phyloP scores from a whole-genome alignment of 1,284 basidiomycete genomes.

The Ganoderma sinense region DNA sequence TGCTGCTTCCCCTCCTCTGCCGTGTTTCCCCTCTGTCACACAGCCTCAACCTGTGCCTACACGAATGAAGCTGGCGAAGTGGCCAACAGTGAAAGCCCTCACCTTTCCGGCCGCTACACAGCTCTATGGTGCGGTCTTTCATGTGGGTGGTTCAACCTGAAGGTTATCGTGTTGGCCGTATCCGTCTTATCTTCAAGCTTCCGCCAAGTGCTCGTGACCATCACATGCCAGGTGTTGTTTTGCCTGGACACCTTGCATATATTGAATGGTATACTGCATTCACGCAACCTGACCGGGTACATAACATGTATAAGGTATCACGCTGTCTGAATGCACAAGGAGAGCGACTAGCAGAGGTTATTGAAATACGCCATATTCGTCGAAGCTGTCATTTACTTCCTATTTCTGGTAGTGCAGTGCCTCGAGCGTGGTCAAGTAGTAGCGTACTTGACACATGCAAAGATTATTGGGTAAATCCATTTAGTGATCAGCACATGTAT shows the following conservation, averaged over 20 bases:
- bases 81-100: neutral
- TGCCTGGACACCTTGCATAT: conserved; percentile 38
- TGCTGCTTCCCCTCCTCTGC: too few species aligned
- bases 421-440: neutral
- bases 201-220: conserved; percentile 20
- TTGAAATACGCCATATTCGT: neutral
- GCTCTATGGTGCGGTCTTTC: conserved; percentile 37
- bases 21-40: too few species aligned
- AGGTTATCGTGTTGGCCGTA: conserved; percentile 30
- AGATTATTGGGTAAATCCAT: neutral
- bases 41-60: neutral
- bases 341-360: neutral
- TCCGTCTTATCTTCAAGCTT: conserved; percentile 29
- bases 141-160: neutral
- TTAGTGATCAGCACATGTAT: neutral
- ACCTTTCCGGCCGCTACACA: neutral
- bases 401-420: neutral
- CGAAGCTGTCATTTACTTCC: neutral
- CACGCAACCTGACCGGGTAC: conserved; percentile 11
- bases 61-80: neutral
- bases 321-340: conserved; percentile 7
- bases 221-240: neutral
- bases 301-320: conserved; percentile 30
- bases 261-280: conserved; percentile 43
- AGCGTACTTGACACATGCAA: neutral